phyloP scores from a whole-genome alignment of 2,329 filamentous ascomycete genomes.

The Fusarium sublunatum region DNA sequence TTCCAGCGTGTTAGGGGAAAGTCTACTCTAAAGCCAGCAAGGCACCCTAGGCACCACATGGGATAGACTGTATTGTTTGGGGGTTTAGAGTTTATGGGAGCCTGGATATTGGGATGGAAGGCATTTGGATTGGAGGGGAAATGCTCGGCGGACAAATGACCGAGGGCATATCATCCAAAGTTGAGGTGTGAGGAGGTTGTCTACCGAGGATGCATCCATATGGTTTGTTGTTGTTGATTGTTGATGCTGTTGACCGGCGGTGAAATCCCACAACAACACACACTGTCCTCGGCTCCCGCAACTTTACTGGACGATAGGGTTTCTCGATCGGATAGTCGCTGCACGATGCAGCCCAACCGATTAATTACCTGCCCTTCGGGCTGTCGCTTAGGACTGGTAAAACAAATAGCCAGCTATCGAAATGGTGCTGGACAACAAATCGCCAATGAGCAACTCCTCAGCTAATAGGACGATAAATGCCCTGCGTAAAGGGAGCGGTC shows the following conservation, averaged over 20 bases:
- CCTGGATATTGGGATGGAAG: slow-evolving; percentile 3
- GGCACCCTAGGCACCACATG: slow-evolving; percentile 10
- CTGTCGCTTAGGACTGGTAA: slow-evolving; percentile 16
- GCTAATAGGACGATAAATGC: slow-evolving; percentile 26
- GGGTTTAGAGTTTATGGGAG: slow-evolving; percentile 7
- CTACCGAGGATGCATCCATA: slow-evolving; percentile 11
- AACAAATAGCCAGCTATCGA: slow-evolving; percentile 17
- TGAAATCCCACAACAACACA: slow-evolving; percentile 16
- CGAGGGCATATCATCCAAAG: neutral
- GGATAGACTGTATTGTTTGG: neutral
- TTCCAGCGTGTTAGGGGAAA: too few relatives aligned
- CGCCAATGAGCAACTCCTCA: slow-evolving; percentile 21
- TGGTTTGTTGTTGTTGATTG: slow-evolving; percentile 19
- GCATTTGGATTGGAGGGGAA: slow-evolving; percentile 25
- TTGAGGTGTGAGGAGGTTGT: slow-evolving; percentile 7
- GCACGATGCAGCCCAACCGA: slow-evolving; percentile 30
- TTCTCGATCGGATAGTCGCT: slow-evolving; percentile 27
- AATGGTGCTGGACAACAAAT: slow-evolving; percentile 7
- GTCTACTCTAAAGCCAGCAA: neutral
- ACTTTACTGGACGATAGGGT: slow-evolving; percentile 23
- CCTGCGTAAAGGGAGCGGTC: slow-evolving; percentile 31
- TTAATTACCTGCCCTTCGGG: slow-evolving; percentile 14
- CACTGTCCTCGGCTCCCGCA: slow-evolving; percentile 11
- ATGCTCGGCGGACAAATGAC: slow-evolving; percentile 8
- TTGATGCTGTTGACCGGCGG: slow-evolving; percentile 29